Conservation (phyloP, 768 basidiomycete genomes). For the Rhizopogon rudus region DNA sequence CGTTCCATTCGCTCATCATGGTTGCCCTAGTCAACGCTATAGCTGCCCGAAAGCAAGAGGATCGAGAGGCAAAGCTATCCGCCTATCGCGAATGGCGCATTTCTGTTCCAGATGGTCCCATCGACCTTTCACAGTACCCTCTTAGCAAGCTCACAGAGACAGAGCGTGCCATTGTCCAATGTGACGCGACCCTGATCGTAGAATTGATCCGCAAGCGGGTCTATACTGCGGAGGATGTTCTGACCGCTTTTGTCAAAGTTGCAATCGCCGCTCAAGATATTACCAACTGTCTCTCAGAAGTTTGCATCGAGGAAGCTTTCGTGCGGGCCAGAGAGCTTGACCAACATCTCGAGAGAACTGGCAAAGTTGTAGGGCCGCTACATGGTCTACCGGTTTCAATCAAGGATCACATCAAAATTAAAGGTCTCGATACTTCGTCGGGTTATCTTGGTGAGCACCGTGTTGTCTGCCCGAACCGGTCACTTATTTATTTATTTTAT, state of each 20-base stretch:
- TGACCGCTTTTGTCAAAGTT: slow-evolving; percentile 22
- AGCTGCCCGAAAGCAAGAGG: slow-evolving; percentile 16
- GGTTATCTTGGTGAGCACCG: slow-evolving; percentile 21
- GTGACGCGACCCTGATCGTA: slow-evolving; percentile 23
- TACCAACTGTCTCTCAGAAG: slow-evolving; percentile 53
- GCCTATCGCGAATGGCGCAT: slow-evolving; percentile 1
- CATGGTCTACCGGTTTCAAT: slow-evolving; percentile 41
- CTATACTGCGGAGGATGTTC: slow-evolving; percentile 21
- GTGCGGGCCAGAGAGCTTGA: slow-evolving; percentile 47
- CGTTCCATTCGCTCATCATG: neutral
- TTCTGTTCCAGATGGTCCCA: slow-evolving; percentile 1
- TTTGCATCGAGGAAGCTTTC: slow-evolving; percentile 50
- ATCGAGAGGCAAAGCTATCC: slow-evolving; percentile 17
- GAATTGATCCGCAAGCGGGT: slow-evolving; percentile 16
- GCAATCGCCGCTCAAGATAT: slow-evolving; percentile 25
- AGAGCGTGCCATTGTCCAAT: slow-evolving; percentile 24
- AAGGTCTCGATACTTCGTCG: slow-evolving; percentile 36
- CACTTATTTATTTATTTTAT: slow-evolving; percentile 16
- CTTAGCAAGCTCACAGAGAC: slow-evolving; percentile 19
- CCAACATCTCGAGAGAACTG: slow-evolving; percentile 37
- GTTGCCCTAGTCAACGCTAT: neutral
- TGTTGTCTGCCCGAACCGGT: neutral
- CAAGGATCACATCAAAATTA: slow-evolving; percentile 44
- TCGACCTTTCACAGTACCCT: slow-evolving; percentile 22
- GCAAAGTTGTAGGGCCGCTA: slow-evolving; percentile 41